A percentile compares a stretch with the other conserved stretches of the same genome.
phyloP scores from a whole-genome alignment of 1,284 basidiomycete species.

The Sanguinoderma infundibulare region DNA sequence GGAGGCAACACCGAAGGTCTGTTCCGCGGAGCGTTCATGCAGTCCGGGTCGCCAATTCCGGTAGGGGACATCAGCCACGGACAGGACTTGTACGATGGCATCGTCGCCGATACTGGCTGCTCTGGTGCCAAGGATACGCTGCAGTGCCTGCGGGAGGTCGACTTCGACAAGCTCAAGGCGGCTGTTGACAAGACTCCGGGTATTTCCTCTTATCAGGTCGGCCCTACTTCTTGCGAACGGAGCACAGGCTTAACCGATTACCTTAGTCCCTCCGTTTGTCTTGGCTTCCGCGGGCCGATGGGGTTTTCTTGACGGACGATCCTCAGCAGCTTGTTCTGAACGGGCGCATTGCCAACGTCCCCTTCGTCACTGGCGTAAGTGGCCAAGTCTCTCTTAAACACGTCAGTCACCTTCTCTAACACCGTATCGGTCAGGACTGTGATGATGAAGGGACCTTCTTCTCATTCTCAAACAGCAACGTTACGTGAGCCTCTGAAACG shows the following conservation, averaged over 20 bases:
- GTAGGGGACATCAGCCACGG: constrained; percentile 33
- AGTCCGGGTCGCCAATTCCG: constrained; percentile 40
- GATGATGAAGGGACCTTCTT: constrained; percentile 41
- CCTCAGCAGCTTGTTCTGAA: constrained; percentile 7
- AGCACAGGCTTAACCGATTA: too few species aligned
- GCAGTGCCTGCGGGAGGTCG: constrained; percentile 43
- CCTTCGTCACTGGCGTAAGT: constrained; percentile 30
- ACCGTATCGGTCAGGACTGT: constrained; percentile 17
- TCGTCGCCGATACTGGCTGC: constrained; percentile 40
- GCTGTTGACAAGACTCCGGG: constrained; percentile 37
- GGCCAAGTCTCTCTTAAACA: too few species aligned
- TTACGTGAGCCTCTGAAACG: constrained; percentile 20
- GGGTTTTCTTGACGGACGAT: constrained; percentile 36
- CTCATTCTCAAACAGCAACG: constrained; percentile 26
- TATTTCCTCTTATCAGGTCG: constrained; percentile 33
- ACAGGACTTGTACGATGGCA: constrained; percentile 39
- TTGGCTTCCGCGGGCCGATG: constrained; percentile 45
- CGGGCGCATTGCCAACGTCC: constrained; percentile 29
- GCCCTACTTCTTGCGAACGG: neutral
- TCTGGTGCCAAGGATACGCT: constrained; percentile 39
- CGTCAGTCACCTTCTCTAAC: too few species aligned
- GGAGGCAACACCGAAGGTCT: constrained; percentile 20
- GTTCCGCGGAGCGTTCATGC: constrained; percentile 41
- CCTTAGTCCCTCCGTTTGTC: constrained; percentile 16
- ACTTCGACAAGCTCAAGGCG: constrained; percentile 34